A percentile compares a stretch with the other conserved stretches of the same genome.
These are phyloP conservation scores for Orbilia quercus DNA, from an alignment of 2,329 filamentous ascomycete genomes.

Conservation along the genomic window DNA sequence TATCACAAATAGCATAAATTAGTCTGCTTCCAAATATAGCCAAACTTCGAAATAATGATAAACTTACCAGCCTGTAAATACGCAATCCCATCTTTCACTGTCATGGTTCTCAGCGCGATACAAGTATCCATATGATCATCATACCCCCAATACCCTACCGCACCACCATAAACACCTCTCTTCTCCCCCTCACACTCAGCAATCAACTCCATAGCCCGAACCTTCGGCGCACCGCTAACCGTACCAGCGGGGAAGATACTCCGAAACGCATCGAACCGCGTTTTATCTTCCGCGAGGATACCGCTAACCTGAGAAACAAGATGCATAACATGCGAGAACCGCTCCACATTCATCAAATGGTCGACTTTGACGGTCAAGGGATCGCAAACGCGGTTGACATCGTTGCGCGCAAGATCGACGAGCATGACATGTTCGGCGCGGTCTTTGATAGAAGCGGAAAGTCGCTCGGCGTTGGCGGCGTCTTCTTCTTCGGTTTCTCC, in stretches of 20 bases:
- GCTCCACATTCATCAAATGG: conserved; percentile 90
- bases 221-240: conserved; percentile 93
- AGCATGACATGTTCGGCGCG: conserved; percentile 97
- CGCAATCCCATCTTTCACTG: conserved; percentile 88
- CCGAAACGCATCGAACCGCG: conserved; percentile 92
- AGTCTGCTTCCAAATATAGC: background rate
- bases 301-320: conserved; percentile 95
- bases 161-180: conserved; percentile 92
- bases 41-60: background rate
- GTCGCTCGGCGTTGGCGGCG: conserved; percentile 78
- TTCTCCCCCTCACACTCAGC: conserved; percentile 94
- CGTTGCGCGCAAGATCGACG: conserved; percentile 94
- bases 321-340: conserved; percentile 97
- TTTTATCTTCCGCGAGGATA: conserved; percentile 82
- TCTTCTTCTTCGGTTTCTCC: conserved; percentile 85
- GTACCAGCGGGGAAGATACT: conserved; percentile 98
- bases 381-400: conserved; percentile 95
- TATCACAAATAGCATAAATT: conserved; percentile 1
- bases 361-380: conserved; percentile 90
- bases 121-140: conserved; percentile 72
- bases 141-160: conserved; percentile 96
- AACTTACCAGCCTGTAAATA: conserved; percentile 79
- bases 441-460: conserved; percentile 86
- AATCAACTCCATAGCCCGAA: conserved; percentile 96
- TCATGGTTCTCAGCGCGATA: conserved; percentile 87